phyloP scores from a whole-genome alignment of 768 basidiomycete genomes.

The Tricholoma furcatifolium region DNA sequence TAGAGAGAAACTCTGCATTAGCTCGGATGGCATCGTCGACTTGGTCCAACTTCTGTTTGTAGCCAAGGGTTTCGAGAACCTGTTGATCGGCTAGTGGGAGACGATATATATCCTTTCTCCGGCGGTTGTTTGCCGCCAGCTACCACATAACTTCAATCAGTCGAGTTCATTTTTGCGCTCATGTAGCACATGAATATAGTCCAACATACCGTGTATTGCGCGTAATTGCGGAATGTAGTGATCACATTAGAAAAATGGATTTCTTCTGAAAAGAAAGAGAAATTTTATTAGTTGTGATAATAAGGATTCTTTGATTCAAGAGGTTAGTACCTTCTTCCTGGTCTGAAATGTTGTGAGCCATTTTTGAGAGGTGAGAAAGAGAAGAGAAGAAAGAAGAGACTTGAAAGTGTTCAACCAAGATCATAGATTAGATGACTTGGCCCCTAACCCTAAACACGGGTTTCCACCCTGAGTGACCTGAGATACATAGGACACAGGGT shows the following conservation, averaged over 20 bases:
- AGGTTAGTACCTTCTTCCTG: constrained; percentile 34
- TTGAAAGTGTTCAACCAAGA: not conserved
- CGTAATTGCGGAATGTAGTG: constrained; percentile 72
- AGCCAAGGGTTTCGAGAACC: constrained; percentile 67
- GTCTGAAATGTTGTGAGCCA: constrained; percentile 26
- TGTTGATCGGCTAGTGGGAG: constrained; percentile 70
- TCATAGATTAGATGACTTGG: not conserved
- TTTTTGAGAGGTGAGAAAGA: constrained; percentile 11
- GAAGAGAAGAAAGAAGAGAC: not conserved
- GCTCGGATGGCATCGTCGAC: constrained; percentile 79
- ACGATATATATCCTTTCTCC: constrained; percentile 75
- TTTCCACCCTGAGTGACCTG: no score
- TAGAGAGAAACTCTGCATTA: constrained; percentile 76
- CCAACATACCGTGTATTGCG: constrained; percentile 62
- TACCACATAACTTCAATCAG: constrained; percentile 20
- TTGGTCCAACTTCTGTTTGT: constrained; percentile 72
- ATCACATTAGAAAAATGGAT: constrained; percentile 76
- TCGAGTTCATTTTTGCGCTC: not conserved
- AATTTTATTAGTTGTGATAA: not conserved
- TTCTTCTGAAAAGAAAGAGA: constrained; percentile 47
- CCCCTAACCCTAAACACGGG: no score
- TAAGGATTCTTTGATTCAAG: not conserved
- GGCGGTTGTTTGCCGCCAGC: constrained; percentile 55
- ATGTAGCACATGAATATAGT: not conserved
- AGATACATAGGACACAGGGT: no score